Evolutionary conservation across 768 basidiomycete genomes (phyloP), one percentile per base, ranked within the genome.

Genomic region (Pulveroboletus sp.): DNA sequence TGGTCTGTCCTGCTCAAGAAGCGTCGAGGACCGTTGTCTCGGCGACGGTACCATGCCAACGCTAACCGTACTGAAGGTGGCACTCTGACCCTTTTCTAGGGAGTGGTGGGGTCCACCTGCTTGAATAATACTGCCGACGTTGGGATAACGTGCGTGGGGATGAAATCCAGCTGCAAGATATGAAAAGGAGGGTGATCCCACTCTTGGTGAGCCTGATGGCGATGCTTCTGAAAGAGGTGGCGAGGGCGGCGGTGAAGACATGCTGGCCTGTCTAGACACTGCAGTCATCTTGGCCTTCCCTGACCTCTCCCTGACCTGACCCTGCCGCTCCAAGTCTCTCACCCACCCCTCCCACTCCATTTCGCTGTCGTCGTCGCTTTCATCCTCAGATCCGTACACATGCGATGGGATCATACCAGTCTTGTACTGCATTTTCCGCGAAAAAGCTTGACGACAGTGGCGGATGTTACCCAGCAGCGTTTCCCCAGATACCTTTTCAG

Each of bases 321-420:
- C 30, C 56, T 74, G 74, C 18, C 76, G 69, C 37, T 73, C 68
- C 39, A 84, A 48, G 68, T 84, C 84, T 5, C 76, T 76, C 59
- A 75, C 69, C 84, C 84, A 87, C 1, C 78, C 80, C 5, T 77
- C 71, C 84, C 84, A 87, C 59, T 87, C 84, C 18, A 69, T 67
- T 61, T 85, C 84, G 56, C 73, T 77, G 24, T 76, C 71, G 6
- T 66, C 71, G 5, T 67, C 69, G n/a, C 55, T 64, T 26, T 72
- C 75, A 28, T 70, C 76, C 4, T 70, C 72, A 24, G 64, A 51
- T 8, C 60, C 66, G 35, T 31, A 54, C 2, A 46, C 30, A 30
- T 55, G 27, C 3, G 46, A 17, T 5, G 55, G 50, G 9, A 54
- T 14, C 3, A 30, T 8, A 7, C 17, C 39, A 1, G 46, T 33